These are phyloP conservation scores for Schoenoplectus tabernaemontani DNA, from an alignment of 202 grass and related monocot genomes.

Conservation along the genomic window DNA sequence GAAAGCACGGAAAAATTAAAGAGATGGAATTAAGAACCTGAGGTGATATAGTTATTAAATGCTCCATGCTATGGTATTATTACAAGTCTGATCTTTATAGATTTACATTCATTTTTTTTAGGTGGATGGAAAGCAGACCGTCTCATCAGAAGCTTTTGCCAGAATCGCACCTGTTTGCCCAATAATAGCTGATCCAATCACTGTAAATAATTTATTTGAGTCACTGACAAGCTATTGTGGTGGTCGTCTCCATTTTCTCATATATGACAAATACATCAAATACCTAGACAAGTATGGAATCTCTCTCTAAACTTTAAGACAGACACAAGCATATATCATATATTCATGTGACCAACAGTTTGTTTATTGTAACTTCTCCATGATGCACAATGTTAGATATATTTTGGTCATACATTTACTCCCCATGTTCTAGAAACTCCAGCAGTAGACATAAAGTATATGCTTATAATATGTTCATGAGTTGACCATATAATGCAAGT, in stretches of 20 bases:
- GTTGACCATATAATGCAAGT: background rate
- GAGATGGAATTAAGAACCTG: background rate
- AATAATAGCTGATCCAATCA: constrained; percentile 72
- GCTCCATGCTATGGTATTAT: background rate
- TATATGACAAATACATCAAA: constrained; percentile 87
- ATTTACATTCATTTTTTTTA: constrained; percentile 12
- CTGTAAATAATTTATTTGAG: constrained; percentile 77
- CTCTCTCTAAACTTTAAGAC: background rate
- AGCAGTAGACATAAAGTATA: background rate
- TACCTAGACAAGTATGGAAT: constrained; percentile 47
- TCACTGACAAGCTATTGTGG: constrained; percentile 55
- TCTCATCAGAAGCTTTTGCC: constrained; percentile 74
- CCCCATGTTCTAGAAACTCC: background rate
- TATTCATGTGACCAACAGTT: background rate
- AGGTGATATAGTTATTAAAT: background rate
- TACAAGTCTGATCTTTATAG: background rate
- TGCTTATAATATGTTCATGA: background rate
- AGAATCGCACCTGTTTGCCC: constrained; percentile 71
- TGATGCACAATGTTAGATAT: constrained; percentile 2
- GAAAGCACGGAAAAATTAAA: background rate
- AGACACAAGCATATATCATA: background rate
- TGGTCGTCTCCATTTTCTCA: constrained; percentile 77
- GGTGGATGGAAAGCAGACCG: constrained; percentile 72
- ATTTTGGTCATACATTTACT: background rate
- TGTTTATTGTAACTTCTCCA: background rate